These are phyloP conservation scores for Penicillium bialowiezense DNA, from an alignment of 495 filamentous ascomycete species.

Conservation along the genomic window DNA sequence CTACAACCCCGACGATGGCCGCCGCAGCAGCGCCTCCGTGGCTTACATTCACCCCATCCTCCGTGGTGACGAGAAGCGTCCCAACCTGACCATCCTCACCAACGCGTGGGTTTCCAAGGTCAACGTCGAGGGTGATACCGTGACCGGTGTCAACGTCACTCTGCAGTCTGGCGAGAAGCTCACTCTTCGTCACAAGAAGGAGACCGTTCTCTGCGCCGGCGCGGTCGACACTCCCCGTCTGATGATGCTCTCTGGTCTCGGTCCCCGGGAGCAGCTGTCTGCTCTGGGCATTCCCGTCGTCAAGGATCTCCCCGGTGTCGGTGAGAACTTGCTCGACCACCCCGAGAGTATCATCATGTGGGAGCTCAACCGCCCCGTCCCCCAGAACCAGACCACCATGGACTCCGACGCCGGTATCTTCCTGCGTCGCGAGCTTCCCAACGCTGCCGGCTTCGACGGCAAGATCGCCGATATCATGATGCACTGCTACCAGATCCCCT, in stretches of 20 bases:
- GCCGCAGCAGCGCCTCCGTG: constrained; percentile 74
- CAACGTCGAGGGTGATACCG: constrained; percentile 60
- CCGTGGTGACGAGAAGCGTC: constrained; percentile 67
- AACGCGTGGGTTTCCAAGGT: constrained; percentile 77
- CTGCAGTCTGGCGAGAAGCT: constrained; percentile 62
- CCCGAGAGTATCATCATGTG: constrained; percentile 79
- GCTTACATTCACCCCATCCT: constrained; percentile 87
- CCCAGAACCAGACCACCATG: constrained; percentile 76
- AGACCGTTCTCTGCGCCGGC: constrained; percentile 76
- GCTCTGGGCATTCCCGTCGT: constrained; percentile 65
- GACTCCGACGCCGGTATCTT: constrained; percentile 84
- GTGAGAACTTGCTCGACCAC: constrained; percentile 77
- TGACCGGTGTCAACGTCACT: constrained; percentile 64
- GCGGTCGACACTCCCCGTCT: constrained; percentile 74
- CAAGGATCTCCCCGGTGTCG: constrained; percentile 72
- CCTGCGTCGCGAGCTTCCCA: constrained; percentile 64
- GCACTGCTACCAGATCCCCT: constrained; percentile 90
- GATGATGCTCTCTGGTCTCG: constrained; percentile 75
- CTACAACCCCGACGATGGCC: constrained; percentile 79
- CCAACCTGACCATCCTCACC: constrained; percentile 76
- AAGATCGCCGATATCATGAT: constrained; percentile 80
- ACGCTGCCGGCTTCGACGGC: constrained; percentile 63
- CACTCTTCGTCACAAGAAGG: constrained; percentile 57
- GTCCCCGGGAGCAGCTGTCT: constrained; percentile 61
- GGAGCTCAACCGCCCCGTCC: constrained; percentile 76